Evolutionary conservation across 1,284 basidiomycete species (phyloP).

Genomic region (Austroboletus olivaceoglutinosus): DNA sequence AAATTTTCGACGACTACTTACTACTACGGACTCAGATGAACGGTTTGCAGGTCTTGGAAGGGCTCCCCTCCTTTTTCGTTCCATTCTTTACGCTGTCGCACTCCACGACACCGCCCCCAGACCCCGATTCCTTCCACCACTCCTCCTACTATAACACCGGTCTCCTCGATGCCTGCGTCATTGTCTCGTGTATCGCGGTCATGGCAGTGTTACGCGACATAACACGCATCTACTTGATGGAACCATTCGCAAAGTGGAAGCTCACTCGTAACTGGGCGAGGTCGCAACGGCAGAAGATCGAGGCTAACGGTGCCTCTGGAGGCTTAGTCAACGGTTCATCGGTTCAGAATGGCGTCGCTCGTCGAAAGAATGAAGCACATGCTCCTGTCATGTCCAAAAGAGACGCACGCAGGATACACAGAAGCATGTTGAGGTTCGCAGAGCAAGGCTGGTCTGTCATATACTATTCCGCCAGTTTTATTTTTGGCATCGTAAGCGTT

Average conservation of each 20-base stretch:
- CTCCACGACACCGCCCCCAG: constrained; percentile 52
- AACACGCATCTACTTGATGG: constrained; percentile 67
- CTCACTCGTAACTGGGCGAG: constrained; percentile 52
- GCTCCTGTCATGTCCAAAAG: constrained; percentile 32
- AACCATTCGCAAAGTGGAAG: constrained; percentile 76
- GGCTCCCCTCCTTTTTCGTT: constrained; percentile 51
- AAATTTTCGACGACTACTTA: constrained; percentile 33
- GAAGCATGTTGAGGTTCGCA: constrained; percentile 82
- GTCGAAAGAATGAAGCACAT: constrained; percentile 14
- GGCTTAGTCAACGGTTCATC: constrained; percentile 34
- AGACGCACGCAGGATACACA: constrained; percentile 58
- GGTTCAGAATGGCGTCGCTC: constrained; percentile 27
- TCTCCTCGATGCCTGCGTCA: constrained; percentile 66
- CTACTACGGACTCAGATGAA: constrained; percentile 34
- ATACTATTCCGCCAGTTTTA: constrained; percentile 78
- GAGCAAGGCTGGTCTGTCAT: constrained; percentile 92
- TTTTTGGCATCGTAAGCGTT: constrained; percentile 77
- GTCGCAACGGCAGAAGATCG: constrained; percentile 27
- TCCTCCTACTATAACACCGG: constrained; percentile 70
- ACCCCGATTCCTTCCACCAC: constrained; percentile 67
- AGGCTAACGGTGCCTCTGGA: constrained; percentile 28
- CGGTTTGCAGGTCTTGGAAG: constrained; percentile 37
- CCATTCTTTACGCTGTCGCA: constrained; percentile 79
- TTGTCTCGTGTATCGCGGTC: constrained; percentile 70
- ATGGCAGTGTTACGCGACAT: constrained; percentile 81